These are phyloP conservation scores for Colletotrichum salicis DNA, from an alignment of 2,329 filamentous ascomycete genomes.

Conservation along the genomic window DNA sequence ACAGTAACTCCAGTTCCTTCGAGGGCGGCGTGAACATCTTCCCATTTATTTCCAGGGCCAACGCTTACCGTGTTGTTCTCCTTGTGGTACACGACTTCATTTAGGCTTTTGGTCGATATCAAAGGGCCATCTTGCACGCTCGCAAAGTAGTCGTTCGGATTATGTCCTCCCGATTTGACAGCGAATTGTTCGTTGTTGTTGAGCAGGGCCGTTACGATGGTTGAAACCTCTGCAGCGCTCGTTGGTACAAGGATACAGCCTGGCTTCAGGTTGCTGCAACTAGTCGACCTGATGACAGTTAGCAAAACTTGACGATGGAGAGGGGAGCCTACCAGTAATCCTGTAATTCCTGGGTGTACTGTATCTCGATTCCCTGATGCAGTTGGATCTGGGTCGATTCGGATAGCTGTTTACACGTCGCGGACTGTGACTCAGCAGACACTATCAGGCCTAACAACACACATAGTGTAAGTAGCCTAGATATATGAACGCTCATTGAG, in stretches of 20 bases:
- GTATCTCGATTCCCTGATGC: neutral
- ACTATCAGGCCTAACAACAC: neutral
- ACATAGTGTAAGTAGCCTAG: neutral
- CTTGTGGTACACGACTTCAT: slow-evolving; percentile 52
- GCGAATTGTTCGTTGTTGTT: slow-evolving; percentile 62
- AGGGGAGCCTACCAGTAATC: slow-evolving; percentile 3
- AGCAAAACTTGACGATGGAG: neutral
- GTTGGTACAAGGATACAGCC: slow-evolving; percentile 59
- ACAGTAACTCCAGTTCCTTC: slow-evolving; percentile 54
- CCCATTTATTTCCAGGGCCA: slow-evolving; percentile 58
- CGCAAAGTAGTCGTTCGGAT: slow-evolving; percentile 63
- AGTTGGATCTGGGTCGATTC: slow-evolving; percentile 8
- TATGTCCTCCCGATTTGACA: slow-evolving; percentile 67
- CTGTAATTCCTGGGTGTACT: slow-evolving; percentile 4
- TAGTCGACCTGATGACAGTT: slow-evolving; percentile 50
- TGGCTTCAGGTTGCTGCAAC: slow-evolving; percentile 55
- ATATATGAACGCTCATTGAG: no score
- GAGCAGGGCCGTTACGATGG: slow-evolving; percentile 61
- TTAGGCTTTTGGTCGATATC: slow-evolving; percentile 58
- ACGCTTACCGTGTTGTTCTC: slow-evolving; percentile 52
- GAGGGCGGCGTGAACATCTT: slow-evolving; percentile 51
- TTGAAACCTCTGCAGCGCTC: slow-evolving; percentile 61
- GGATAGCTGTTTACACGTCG: slow-evolving; percentile 3
- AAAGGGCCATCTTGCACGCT: slow-evolving; percentile 60
- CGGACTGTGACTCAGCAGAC: neutral